These are phyloP conservation scores for Sphaerostilbella broomeana DNA, from an alignment of 2,329 filamentous ascomycete species.

Conservation along the genomic window DNA sequence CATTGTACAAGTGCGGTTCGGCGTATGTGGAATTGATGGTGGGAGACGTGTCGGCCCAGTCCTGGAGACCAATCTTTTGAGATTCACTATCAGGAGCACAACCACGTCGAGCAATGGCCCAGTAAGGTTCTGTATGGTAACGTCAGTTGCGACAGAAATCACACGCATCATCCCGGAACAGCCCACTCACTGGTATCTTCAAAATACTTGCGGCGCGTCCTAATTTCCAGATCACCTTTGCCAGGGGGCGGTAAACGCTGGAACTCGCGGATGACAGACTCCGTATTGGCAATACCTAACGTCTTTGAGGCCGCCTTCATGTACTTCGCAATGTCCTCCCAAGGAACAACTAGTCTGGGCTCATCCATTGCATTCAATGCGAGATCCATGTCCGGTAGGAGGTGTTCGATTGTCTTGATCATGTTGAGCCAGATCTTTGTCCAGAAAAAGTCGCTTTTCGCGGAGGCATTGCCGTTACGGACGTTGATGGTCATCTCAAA, in stretches of 20 bases:
- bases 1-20: slow-evolving; percentile 44
- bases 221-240: slow-evolving; percentile 28
- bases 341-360: slow-evolving; percentile 56
- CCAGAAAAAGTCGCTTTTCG: slow-evolving; percentile 52
- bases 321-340: slow-evolving; percentile 52
- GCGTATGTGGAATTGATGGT: slow-evolving; percentile 40
- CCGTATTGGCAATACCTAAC: slow-evolving; percentile 36
- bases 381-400: slow-evolving; percentile 62
- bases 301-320: slow-evolving; percentile 47
- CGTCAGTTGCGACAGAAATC: not conserved
- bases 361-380: slow-evolving; percentile 63
- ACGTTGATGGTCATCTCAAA: slow-evolving; percentile 58
- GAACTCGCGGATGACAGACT: slow-evolving; percentile 39
- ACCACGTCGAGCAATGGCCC: slow-evolving; percentile 51
- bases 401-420: slow-evolving; percentile 44
- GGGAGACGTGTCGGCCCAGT: slow-evolving; percentile 39
- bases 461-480: slow-evolving; percentile 44
- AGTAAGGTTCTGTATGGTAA: slow-evolving; percentile 41
- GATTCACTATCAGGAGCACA: slow-evolving; percentile 59
- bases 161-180: not conserved
- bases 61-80: slow-evolving; percentile 38
- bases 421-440: slow-evolving; percentile 50
- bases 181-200: slow-evolving; percentile 41
- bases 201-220: slow-evolving; percentile 39
- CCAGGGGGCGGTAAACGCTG: slow-evolving; percentile 35